Evolutionary conservation across 495 filamentous ascomycete species (phyloP).

Genomic region (Daldinia concentrica): DNA sequence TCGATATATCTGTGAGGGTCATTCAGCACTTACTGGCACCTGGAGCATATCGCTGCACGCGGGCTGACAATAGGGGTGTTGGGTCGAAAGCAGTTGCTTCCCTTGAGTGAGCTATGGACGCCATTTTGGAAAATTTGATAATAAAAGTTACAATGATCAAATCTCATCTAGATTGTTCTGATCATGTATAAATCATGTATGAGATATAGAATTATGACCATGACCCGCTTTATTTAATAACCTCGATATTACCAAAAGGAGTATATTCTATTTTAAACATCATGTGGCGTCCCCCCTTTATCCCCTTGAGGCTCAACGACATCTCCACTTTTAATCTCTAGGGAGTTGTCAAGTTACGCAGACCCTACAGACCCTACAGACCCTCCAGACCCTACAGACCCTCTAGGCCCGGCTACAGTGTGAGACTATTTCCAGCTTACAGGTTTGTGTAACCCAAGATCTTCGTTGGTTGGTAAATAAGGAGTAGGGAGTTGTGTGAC

Average conservation of each 20-base stretch:
- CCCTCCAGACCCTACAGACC: too few relatives aligned
- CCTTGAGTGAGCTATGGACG: background rate
- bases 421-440: too few relatives aligned
- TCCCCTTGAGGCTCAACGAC: background rate
- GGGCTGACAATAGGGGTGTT: slow-evolving; percentile 11
- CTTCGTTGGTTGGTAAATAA: background rate
- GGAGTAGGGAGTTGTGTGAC: too few relatives aligned
- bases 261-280: background rate
- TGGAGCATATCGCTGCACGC: slow-evolving; percentile 15
- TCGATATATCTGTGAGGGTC: background rate
- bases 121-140: background rate
- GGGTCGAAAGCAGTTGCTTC: slow-evolving; percentile 3
- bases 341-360: too few relatives aligned
- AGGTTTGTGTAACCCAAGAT: background rate
- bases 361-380: too few relatives aligned
- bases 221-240: background rate
- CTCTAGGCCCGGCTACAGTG: too few relatives aligned
- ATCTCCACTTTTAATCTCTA: background rate
- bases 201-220: background rate
- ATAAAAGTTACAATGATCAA: background rate
- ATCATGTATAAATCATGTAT: too few relatives aligned
- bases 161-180: background rate
- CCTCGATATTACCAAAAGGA: background rate
- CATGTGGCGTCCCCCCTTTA: background rate
- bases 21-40: slow-evolving; percentile 15